Conservation (phyloP, 768 basidiomycete species). For the Lactarius tabidus region DNA sequence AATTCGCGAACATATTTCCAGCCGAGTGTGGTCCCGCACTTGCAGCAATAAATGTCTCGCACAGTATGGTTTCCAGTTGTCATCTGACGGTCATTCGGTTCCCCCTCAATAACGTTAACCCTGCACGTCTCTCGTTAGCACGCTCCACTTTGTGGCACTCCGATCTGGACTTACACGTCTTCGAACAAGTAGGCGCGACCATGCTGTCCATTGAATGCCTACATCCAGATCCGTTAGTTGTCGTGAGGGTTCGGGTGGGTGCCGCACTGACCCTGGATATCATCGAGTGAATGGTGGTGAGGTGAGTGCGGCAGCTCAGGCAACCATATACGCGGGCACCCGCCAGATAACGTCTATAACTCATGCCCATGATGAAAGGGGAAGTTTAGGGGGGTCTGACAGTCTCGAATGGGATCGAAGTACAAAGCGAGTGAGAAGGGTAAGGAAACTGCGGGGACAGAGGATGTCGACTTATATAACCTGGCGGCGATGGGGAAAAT, state of each 20-base stretch:
- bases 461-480: slow-evolving; percentile 17
- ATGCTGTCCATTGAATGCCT: slow-evolving; percentile 98
- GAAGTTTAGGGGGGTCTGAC: slow-evolving; percentile 16
- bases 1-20: slow-evolving; percentile 91
- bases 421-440: slow-evolving; percentile 12
- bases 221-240: slow-evolving; percentile 26
- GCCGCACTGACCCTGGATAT: slow-evolving; percentile 67
- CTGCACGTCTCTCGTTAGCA: slow-evolving; percentile 39
- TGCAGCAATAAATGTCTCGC: slow-evolving; percentile 90
- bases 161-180: slow-evolving; percentile 64
- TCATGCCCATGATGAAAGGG: slow-evolving; percentile 70
- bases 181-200: slow-evolving; percentile 94
- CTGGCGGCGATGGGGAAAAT: slow-evolving; percentile 12
- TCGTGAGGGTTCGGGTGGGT: neutral
- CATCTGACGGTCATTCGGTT: slow-evolving; percentile 90
- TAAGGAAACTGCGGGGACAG: slow-evolving; percentile 5
- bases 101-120: slow-evolving; percentile 88
- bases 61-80: slow-evolving; percentile 96
- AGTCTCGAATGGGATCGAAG: slow-evolving; percentile 7
- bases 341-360: slow-evolving; percentile 79
- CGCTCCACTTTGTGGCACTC: slow-evolving; percentile 15
- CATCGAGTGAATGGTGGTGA: slow-evolving; percentile 89
- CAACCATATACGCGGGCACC: slow-evolving; percentile 88
- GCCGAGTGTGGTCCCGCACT: slow-evolving; percentile 81
- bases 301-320: slow-evolving; percentile 80